These are phyloP conservation scores for Pleurostoma richardsiae DNA, from an alignment of 2,329 filamentous ascomycete genomes.

Conservation along the genomic window DNA sequence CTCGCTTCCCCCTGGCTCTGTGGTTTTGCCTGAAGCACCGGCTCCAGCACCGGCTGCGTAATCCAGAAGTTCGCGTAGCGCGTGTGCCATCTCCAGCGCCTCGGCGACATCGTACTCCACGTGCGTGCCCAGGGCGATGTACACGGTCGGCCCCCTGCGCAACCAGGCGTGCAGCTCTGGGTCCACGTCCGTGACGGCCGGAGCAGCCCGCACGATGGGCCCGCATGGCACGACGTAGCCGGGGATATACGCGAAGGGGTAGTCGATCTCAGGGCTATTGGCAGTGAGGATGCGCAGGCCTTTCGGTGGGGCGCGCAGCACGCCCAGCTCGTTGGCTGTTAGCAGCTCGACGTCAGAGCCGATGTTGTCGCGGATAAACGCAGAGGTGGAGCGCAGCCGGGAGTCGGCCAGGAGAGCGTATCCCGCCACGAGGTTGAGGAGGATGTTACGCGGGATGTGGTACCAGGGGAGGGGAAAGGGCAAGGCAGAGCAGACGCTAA, in stretches of 20 bases:
- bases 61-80: slow-evolving; percentile 24
- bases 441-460: slow-evolving; percentile 33
- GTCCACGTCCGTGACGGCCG: slow-evolving; percentile 31
- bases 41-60: slow-evolving; percentile 1
- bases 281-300: slow-evolving; percentile 12
- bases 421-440: slow-evolving; percentile 11
- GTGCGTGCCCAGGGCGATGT: slow-evolving; percentile 42
- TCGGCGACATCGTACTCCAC: slow-evolving; percentile 20
- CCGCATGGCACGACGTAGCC: slow-evolving; percentile 36
- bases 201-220: slow-evolving; percentile 36
- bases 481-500: slow-evolving; percentile 35
- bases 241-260: slow-evolving; percentile 26
- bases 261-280: slow-evolving; percentile 19
- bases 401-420: slow-evolving; percentile 6
- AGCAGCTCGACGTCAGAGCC: slow-evolving; percentile 13
- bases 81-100: slow-evolving; percentile 26
- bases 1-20: slow-evolving; percentile 10
- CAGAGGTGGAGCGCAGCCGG: slow-evolving; percentile 3
- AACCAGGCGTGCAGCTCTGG: slow-evolving; percentile 37
- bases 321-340: slow-evolving; percentile 4
- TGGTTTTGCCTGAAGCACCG: no score
- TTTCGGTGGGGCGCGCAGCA: slow-evolving; percentile 6
- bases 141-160: slow-evolving; percentile 30
- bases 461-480: slow-evolving; percentile 37
- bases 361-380: not conserved